Evolutionary conservation across 2,329 filamentous ascomycete genomes (phyloP).

Genomic region (Neurospora sp.): DNA sequence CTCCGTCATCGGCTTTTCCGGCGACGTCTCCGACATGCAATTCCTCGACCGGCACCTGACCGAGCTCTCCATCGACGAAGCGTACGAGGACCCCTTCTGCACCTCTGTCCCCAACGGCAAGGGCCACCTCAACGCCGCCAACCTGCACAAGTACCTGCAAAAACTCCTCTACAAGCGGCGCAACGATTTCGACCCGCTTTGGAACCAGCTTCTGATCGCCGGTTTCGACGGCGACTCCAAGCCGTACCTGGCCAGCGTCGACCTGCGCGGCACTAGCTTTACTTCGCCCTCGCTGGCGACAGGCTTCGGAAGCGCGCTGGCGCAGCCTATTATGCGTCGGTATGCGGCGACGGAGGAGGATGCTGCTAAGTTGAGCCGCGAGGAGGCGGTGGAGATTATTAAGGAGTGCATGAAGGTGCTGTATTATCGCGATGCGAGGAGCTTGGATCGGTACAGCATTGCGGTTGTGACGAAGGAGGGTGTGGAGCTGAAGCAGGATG

Average conservation of each 20-base stretch:
- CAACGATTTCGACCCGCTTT: constrained; percentile 91
- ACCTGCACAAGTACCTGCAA: constrained; percentile 90
- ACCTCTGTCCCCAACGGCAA: constrained; percentile 21
- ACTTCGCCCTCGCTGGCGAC: constrained; percentile 81
- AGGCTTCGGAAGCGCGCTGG: constrained; percentile 86
- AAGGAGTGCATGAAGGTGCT: constrained; percentile 97
- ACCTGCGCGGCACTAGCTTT: constrained; percentile 89
- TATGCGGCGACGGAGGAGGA: constrained; percentile 76
- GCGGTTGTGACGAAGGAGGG: constrained; percentile 82
- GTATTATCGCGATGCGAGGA: constrained; percentile 92
- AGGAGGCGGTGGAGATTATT: constrained; percentile 70
- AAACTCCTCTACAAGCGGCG: constrained; percentile 95
- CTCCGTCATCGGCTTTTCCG: constrained; percentile 84
- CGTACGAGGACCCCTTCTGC: constrained; percentile 49
- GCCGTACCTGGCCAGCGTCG: constrained; percentile 85
- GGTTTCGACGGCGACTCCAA: constrained; percentile 70
- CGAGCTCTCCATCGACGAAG: constrained; percentile 78
- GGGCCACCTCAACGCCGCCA: constrained; percentile 65
- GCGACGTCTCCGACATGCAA: constrained; percentile 98
- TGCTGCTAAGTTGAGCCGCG: constrained; percentile 59
- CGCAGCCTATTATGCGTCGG: constrained; percentile 80
- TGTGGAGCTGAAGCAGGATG: constrained; percentile 73
- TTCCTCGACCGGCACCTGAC: constrained; percentile 87
- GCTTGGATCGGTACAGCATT: constrained; percentile 82
- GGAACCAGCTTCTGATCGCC: constrained; percentile 90